Evolutionary conservation across 2,329 filamentous ascomycete species (phyloP), one percentile per base, ranked within the genome.

Genomic region (Drechslerella coelobrocha): DNA sequence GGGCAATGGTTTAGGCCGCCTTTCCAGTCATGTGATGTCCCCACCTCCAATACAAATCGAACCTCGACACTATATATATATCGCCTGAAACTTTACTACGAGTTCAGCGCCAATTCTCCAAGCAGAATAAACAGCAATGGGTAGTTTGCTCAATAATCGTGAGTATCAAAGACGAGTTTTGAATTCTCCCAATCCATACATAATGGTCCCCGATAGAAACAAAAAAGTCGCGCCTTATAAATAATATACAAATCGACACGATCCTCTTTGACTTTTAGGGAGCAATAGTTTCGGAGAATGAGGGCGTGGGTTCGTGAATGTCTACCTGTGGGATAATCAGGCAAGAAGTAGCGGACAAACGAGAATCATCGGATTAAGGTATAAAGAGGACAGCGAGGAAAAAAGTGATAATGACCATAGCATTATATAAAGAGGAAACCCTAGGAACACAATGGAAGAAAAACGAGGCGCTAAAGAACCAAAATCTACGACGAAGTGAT

Each of bases 401-500:
- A 26, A 61, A 68, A 48, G 26, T 48, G 41, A 61, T 41, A 37
- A 55, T 39, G 66, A 52, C 65, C 65, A 71, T 63, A 48, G 56
- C 66, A 71, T 71, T 71, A 71, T 71, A 71, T 71, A 71, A 71
- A 61, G 57, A 50, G 26, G 53, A 63, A 54, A 72, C 45, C 55
- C 51, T 61, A 66, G 59, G 66, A 72, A 65, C 60, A 66, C 54
- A 72, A 60, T 39, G 9, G 39, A 54, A 66, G 27, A 59, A 57
- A 31, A 45, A 19, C 2, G 41, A 14, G 41, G 56, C 54, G 61
- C 60, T 69, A 69, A 62, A 66, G 37, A 61, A 54, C 21, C 55
- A 61, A 52, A 50, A 51, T 59, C 65, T 83, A 84, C 77, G 82
- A 80, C 76, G 83, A 80, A 76, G 84, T 85, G 79, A 88, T 85